Conservation (phyloP, 1,139 yeast species). For the Petasospora rhodanensis region DNA sequence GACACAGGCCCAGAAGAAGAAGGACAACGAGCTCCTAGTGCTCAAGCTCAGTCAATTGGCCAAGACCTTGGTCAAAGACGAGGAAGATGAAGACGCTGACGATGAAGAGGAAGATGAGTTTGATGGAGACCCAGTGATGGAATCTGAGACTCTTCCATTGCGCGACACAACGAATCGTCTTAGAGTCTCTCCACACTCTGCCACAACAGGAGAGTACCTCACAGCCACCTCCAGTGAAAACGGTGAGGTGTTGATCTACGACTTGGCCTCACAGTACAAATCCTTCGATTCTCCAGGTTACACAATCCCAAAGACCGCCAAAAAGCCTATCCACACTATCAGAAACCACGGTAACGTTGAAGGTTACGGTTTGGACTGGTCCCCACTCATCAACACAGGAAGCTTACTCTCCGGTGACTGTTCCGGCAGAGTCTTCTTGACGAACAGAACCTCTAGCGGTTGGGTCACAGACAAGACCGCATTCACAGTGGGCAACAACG, state of each 20-base stretch:
- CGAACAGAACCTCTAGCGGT: slow-evolving; percentile 69
- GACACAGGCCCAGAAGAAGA: slow-evolving; percentile 84
- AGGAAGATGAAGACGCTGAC: slow-evolving; percentile 63
- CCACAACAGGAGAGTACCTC: slow-evolving; percentile 72
- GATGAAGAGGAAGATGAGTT: slow-evolving; percentile 70
- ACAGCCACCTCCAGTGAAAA: slow-evolving; percentile 88
- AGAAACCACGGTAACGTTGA: slow-evolving; percentile 90
- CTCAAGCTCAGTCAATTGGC: slow-evolving; percentile 78
- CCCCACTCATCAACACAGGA: slow-evolving; percentile 78
- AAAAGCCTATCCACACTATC: slow-evolving; percentile 82
- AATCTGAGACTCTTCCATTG: slow-evolving; percentile 72
- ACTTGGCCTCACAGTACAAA: slow-evolving; percentile 70
- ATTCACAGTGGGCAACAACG: slow-evolving; percentile 57
- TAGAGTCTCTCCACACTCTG: slow-evolving; percentile 77
- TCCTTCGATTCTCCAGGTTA: slow-evolving; percentile 89
- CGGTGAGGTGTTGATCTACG: slow-evolving; percentile 87
- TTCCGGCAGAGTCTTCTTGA: slow-evolving; percentile 74
- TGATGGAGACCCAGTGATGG: slow-evolving; percentile 78
- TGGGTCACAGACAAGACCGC: slow-evolving; percentile 90
- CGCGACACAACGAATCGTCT: slow-evolving; percentile 85
- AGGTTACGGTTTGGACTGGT: slow-evolving; percentile 98
- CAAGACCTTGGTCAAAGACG: slow-evolving; percentile 81
- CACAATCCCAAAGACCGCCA: slow-evolving; percentile 69
- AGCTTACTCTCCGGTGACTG: slow-evolving; percentile 86
- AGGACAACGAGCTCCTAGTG: slow-evolving; percentile 83